Evolutionary conservation across 2,329 filamentous ascomycete species (phyloP).

Genomic region (Hypoxylon sp.): DNA sequence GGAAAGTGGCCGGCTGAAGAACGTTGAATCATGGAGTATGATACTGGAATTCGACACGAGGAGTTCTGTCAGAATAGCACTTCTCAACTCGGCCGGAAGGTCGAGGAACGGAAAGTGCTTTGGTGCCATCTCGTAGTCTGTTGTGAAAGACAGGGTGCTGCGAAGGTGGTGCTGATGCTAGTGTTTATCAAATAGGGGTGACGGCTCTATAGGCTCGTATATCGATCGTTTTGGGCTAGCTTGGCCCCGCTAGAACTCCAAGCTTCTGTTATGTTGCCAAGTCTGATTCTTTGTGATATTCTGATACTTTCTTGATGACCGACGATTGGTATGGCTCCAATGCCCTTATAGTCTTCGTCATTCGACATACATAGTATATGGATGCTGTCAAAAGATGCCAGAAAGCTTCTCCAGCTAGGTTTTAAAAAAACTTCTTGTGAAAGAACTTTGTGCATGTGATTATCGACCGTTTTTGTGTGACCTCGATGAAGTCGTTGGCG

Average conservation of each 20-base stretch:
- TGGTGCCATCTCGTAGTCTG: slow-evolving; percentile 30
- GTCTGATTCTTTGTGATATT: neutral
- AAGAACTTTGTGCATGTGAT: neutral
- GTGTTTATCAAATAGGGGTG: neutral
- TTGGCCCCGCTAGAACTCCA: neutral
- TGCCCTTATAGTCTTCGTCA: neutral
- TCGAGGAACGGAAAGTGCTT: slow-evolving; percentile 52
- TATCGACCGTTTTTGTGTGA: neutral
- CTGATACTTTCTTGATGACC: neutral
- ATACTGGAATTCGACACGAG: slow-evolving; percentile 48
- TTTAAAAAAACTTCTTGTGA: slow-evolving; percentile 1
- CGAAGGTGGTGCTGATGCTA: neutral
- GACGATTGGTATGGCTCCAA: neutral
- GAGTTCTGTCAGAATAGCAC: slow-evolving; percentile 48
- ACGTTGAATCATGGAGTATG: slow-evolving; percentile 46
- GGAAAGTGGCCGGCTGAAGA: slow-evolving; percentile 37
- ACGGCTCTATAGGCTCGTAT: neutral
- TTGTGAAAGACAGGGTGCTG: neutral
- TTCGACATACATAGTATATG: neutral
- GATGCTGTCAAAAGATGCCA: neutral
- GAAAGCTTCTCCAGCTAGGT: neutral
- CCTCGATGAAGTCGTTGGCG: slow-evolving; percentile 6
- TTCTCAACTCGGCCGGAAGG: slow-evolving; percentile 52
- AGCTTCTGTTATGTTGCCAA: neutral
- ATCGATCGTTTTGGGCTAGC: neutral